Conservation (phyloP, 305 asterid genomes). For the Petunia hybrid region DNA sequence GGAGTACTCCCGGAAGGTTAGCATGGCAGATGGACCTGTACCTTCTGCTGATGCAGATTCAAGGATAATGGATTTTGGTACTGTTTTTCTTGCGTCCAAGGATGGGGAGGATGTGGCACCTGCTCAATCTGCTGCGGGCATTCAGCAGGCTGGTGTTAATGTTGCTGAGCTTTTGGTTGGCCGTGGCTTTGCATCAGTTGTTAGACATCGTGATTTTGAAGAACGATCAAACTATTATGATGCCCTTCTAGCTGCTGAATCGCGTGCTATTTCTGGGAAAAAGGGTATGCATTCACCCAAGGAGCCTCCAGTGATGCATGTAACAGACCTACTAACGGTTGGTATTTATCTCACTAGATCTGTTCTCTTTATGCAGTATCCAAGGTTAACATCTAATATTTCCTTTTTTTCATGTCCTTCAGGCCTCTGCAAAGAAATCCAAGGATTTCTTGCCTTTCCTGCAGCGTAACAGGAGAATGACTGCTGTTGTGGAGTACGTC, state of each 20-base stretch:
- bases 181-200: slow-evolving; percentile 91
- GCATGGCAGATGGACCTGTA: slow-evolving; percentile 71
- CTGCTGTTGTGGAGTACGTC: slow-evolving; percentile 93
- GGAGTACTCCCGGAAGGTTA: slow-evolving; percentile 95
- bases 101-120: slow-evolving; percentile 64
- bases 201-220: slow-evolving; percentile 97
- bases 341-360: slow-evolving; percentile 43
- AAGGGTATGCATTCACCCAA: slow-evolving; percentile 91
- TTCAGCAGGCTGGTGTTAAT: slow-evolving; percentile 69
- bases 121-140: slow-evolving; percentile 60
- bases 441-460: slow-evolving; percentile 89
- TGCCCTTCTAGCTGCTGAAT: slow-evolving; percentile 85
- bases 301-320: slow-evolving; percentile 89
- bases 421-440: slow-evolving; percentile 89
- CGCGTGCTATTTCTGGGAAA: slow-evolving; percentile 87
- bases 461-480: slow-evolving; percentile 89
- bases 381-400: not conserved
- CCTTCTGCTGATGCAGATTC: slow-evolving; percentile 65
- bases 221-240: slow-evolving; percentile 95
- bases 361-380: slow-evolving; percentile 11
- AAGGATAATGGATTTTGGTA: slow-evolving; percentile 94
- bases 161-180: slow-evolving; percentile 90
- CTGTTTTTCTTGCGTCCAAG: slow-evolving; percentile 81
- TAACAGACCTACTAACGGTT: slow-evolving; percentile 84
- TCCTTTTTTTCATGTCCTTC: slow-evolving; percentile 29